Evolutionary conservation across 257 asterid species (phyloP).

Genomic region (Nicotiana paniculata): DNA sequence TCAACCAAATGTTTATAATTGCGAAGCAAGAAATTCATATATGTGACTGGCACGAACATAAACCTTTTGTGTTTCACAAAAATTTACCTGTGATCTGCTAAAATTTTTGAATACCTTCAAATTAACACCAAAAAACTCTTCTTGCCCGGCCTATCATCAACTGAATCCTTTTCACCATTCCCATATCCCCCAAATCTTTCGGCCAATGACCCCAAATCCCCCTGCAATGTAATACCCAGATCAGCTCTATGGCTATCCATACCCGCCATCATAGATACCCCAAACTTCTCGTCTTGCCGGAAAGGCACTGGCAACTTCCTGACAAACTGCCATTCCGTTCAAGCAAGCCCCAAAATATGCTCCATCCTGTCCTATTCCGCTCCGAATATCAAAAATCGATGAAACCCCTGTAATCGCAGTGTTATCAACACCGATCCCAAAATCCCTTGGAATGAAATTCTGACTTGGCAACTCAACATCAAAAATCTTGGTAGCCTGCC

Average conservation of each 20-base stretch:
- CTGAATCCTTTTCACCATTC: constrained; percentile 35
- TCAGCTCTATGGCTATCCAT: constrained; percentile 32
- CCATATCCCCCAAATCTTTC: constrained; percentile 70
- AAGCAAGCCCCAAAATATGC: constrained; percentile 70
- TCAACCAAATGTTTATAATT: neutral
- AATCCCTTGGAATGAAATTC: constrained; percentile 51
- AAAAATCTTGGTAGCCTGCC: constrained; percentile 39
- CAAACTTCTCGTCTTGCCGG: constrained; percentile 49
- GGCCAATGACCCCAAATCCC: constrained; percentile 79
- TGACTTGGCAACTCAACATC: constrained; percentile 67
- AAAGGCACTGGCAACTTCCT: constrained; percentile 73
- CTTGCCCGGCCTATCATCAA: constrained; percentile 39
- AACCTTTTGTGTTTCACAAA: neutral
- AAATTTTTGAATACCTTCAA: constrained; percentile 60
- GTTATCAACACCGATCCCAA: constrained; percentile 54
- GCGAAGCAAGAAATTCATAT: neutral
- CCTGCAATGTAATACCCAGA: constrained; percentile 50
- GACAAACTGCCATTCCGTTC: constrained; percentile 70
- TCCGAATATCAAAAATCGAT: constrained; percentile 82
- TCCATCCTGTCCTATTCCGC: constrained; percentile 84
- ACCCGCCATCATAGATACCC: constrained; percentile 33
- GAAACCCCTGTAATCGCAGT: constrained; percentile 61
- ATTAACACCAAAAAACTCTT: constrained; percentile 43
- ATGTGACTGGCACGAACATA: neutral
- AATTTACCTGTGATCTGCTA: constrained; percentile 70